Conservation (phyloP, 805 yeast genomes). For the Cyberlindnera mycetangii region DNA sequence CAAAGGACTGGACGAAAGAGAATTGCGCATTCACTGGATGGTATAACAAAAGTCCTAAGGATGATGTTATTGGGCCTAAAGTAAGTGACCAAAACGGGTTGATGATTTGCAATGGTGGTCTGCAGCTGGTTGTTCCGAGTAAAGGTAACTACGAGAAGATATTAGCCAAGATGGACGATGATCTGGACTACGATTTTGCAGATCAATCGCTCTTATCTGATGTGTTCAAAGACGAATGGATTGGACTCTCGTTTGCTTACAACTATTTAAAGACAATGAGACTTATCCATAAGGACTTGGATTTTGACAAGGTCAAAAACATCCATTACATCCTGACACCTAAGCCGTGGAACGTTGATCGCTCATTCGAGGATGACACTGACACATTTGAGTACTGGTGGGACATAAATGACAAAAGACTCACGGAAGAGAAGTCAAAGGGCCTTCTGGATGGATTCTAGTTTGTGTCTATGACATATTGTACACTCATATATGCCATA, state of each 20-base stretch:
- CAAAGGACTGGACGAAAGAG: conserved; percentile 46
- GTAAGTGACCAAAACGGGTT: conserved; percentile 37
- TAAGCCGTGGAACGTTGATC: conserved; percentile 55
- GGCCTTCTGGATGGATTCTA: conserved; percentile 19
- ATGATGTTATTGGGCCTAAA: conserved; percentile 38
- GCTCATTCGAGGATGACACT: conserved; percentile 37
- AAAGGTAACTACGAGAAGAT: conserved; percentile 38
- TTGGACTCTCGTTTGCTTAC: conserved; percentile 49
- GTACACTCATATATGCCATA: background rate
- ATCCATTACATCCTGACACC: conserved; percentile 57
- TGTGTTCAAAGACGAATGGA: conserved; percentile 49
- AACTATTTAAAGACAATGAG: conserved; percentile 55
- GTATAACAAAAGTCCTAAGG: conserved; percentile 20
- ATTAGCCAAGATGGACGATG: conserved; percentile 36
- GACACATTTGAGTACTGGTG: conserved; percentile 52
- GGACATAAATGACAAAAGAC: conserved; percentile 39
- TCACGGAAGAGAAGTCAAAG: conserved; percentile 13
- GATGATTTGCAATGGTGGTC: conserved; percentile 57
- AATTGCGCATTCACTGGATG: conserved; percentile 51
- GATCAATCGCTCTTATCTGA: conserved; percentile 58
- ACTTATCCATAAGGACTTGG: conserved; percentile 41
- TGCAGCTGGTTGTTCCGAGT: conserved; percentile 48
- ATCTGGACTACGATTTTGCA: conserved; percentile 48
- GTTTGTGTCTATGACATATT: background rate
- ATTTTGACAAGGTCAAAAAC: conserved; percentile 50